Evolutionary conservation across 805 yeast genomes (phyloP).

Genomic region (Pichia insulana): DNA sequence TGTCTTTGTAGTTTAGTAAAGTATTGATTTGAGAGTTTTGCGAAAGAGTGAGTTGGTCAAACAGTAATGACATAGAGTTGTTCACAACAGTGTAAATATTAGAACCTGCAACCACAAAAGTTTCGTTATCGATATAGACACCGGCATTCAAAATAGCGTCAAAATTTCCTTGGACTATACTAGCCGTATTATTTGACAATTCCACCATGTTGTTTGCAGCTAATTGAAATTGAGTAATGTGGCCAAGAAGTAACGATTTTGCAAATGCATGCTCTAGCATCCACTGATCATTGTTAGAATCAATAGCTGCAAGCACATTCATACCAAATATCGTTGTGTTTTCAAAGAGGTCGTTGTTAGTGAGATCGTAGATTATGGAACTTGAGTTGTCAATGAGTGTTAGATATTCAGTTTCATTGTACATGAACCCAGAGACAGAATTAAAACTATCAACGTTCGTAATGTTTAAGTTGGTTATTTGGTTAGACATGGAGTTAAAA

Average conservation of each 20-base stretch:
- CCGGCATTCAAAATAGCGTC: conserved; percentile 20
- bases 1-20: conserved; percentile 31
- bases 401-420: conserved; percentile 34
- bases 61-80: conserved; percentile 1
- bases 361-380: conserved; percentile 33
- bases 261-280: neutral
- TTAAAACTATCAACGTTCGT: conserved; percentile 19
- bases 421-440: conserved; percentile 19
- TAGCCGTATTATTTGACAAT: conserved; percentile 5
- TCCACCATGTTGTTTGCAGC: conserved; percentile 13
- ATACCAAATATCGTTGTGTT: conserved; percentile 23
- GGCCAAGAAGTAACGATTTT: conserved; percentile 15
- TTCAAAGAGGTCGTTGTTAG: conserved; percentile 30
- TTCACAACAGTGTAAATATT: conserved; percentile 10
- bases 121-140: conserved; percentile 38
- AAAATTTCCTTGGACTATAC: neutral
- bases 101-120: conserved; percentile 53
- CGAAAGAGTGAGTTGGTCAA: conserved; percentile 14
- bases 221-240: conserved; percentile 15
- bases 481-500: conserved; percentile 22
- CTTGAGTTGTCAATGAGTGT: conserved; percentile 28
- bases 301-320: conserved; percentile 24
- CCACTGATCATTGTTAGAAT: conserved; percentile 1
- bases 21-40: conserved; percentile 15
- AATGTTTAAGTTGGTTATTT: conserved; percentile 32